These are phyloP conservation scores for Trypanosoma congolense DNA, from an alignment of 208 protist genomes.

Conservation along the genomic window DNA sequence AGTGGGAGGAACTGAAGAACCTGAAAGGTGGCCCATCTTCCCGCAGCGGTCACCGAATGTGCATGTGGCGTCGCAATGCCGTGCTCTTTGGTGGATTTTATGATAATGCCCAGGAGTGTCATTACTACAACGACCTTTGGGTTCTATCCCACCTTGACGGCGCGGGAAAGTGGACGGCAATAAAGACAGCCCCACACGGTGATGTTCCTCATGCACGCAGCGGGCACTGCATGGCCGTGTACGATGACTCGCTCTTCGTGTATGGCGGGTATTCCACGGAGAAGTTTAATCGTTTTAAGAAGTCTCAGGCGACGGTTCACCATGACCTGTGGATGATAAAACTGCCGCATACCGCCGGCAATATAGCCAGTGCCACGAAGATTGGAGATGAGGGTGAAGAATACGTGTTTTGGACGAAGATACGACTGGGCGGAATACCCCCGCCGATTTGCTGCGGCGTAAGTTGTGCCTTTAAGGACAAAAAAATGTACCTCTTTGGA, in stretches of 20 bases:
- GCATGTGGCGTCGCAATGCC: slow-evolving; percentile 77
- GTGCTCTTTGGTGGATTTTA: slow-evolving; percentile 93
- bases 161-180: slow-evolving; percentile 50
- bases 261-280: slow-evolving; percentile 88
- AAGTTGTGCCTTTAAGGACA: slow-evolving; percentile 58
- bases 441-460: slow-evolving; percentile 81
- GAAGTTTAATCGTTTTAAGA: slow-evolving; percentile 87
- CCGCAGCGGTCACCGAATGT: slow-evolving; percentile 90
- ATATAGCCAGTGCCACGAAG: slow-evolving; percentile 1
- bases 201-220: slow-evolving; percentile 66
- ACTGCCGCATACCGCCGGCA: slow-evolving; percentile 17
- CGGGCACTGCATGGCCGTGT: slow-evolving; percentile 78
- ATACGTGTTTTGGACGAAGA: slow-evolving; percentile 68
- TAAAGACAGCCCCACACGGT: slow-evolving; percentile 38
- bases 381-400: background rate
- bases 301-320: slow-evolving; percentile 82
- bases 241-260: slow-evolving; percentile 83
- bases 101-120: slow-evolving; percentile 83
- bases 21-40: slow-evolving; percentile 80
- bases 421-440: slow-evolving; percentile 76
- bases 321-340: slow-evolving; percentile 85
- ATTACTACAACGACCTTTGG: slow-evolving; percentile 89
- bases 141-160: slow-evolving; percentile 77
- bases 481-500: slow-evolving; percentile 87
- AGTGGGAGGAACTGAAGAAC: slow-evolving; percentile 83